Base-by-base conservation (phyloP, 2,329 filamentous ascomycete genomes). In the Plectosphaerella plurivora region DNA sequence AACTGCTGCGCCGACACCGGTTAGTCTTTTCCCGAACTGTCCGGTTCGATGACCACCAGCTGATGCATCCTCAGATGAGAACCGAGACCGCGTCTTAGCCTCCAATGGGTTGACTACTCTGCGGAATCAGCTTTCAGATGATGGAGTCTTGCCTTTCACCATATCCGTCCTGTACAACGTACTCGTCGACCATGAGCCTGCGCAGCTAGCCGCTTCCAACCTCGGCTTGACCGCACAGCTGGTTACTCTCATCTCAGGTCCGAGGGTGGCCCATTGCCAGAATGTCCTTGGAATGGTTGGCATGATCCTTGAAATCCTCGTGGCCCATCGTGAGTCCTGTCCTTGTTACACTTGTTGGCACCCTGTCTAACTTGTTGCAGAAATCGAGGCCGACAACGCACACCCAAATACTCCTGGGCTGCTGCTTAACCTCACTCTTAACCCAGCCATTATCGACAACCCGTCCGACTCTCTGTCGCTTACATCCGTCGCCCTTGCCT, bases 1-100 rank as follows among this genome's bases (percentile, higher is more conserved):
- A 87, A 87, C 62, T 79, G 79, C 10, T 85, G 81, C 56, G 83
- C 83, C 18, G 83, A 86, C 57, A 80, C 78, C 57, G 75, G 78
- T 78, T 63, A 51, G 63, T 18, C 18, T 22, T 10, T 5, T 22
- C 22, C 22, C 16, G 47, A 33, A 37, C 12, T 46, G 44, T 20
- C 14, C 47, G 20, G 12, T 33, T 18, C 18, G 7, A 44, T 5
- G 8, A 18, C 6, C 41, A 18, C 41, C n/a, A 6, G 16, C 47
- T 55, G 42, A 15, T 45, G 22, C 20, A 12, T 3, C 10, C 15
- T 16, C 51, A 79, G 82, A 87, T 61, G 76, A 81, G 54, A 87
- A 86, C 59, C 73, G 83, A 53, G 77, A 73, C 7, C 73, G 76
- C 1, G 73, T 86, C 2, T 73, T 85, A 4, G 68, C 74, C 1